Evolutionary conservation across 805 yeast genomes (phyloP).

Genomic region (Saccharomycopsis fibuligera): DNA sequence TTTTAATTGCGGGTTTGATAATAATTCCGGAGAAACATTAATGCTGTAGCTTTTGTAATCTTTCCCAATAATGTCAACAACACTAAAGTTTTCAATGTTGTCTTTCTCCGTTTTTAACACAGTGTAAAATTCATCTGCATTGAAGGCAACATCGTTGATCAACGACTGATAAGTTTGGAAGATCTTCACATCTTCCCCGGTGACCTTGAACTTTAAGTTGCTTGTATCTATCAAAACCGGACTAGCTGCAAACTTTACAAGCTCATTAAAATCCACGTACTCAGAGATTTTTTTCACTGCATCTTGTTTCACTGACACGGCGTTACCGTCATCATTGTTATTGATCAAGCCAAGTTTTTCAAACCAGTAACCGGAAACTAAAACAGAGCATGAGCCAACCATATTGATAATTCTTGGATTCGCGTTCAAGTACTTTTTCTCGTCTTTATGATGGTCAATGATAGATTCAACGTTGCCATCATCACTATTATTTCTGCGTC

Average conservation of each 20-base stretch:
- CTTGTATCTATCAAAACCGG: conserved; percentile 77
- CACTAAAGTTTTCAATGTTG: conserved; percentile 53
- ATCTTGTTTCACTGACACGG: conserved; percentile 16
- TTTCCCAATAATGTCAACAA: conserved; percentile 61
- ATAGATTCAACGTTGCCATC: conserved; percentile 44
- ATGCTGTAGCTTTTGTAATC: conserved; percentile 74
- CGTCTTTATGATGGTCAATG: conserved; percentile 87
- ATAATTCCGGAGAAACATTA: neutral
- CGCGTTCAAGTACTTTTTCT: conserved; percentile 40
- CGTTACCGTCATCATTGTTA: conserved; percentile 4
- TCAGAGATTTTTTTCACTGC: neutral
- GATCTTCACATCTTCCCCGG: conserved; percentile 47
- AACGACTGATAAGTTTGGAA: conserved; percentile 20
- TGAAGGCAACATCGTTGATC: conserved; percentile 18
- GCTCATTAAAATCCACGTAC: conserved; percentile 25
- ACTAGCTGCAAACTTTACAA: conserved; percentile 46
- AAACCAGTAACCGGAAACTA: conserved; percentile 63
- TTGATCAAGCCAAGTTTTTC: conserved; percentile 20
- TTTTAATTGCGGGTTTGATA: neutral
- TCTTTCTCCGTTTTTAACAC: conserved; percentile 46
- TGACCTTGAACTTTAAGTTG: conserved; percentile 58
- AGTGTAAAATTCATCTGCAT: conserved; percentile 24
- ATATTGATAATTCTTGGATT: conserved; percentile 55
- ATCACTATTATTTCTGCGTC: too few species aligned
- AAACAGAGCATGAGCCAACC: conserved; percentile 74